These are phyloP conservation scores for Ganoderma meredithae DNA, from an alignment of 1,284 basidiomycete species.

Conservation along the genomic window DNA sequence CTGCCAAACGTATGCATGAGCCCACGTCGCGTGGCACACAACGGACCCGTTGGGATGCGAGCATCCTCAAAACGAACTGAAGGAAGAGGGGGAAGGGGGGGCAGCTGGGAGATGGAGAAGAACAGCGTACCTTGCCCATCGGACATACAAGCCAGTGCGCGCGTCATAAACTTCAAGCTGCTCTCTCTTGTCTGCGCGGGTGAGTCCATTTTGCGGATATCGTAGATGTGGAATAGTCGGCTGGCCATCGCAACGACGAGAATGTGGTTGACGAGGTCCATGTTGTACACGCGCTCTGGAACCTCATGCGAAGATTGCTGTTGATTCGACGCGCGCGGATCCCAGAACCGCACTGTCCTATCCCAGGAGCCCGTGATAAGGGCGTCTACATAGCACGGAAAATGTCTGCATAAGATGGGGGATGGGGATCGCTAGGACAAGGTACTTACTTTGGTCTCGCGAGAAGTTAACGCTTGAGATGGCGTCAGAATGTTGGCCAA, in stretches of 20 bases:
- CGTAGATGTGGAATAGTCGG: conserved; percentile 88
- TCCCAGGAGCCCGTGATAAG: conserved; percentile 94
- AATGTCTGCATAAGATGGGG: conserved; percentile 1
- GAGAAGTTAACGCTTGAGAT: conserved; percentile 71
- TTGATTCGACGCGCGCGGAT: conserved; percentile 68
- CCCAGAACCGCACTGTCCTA: conserved; percentile 87
- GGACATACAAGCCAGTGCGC: conserved; percentile 90
- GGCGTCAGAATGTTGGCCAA: conserved; percentile 73
- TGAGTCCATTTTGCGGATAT: conserved; percentile 76
- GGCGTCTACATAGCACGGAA: conserved; percentile 52
- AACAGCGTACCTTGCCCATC: conserved; percentile 81
- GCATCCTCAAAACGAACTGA: not conserved
- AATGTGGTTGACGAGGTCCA: conserved; percentile 76
- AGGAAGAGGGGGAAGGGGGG: not conserved
- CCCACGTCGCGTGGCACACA: too few relatives aligned
- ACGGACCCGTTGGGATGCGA: too few relatives aligned
- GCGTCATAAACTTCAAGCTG: conserved; percentile 94
- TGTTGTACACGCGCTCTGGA: conserved; percentile 85
- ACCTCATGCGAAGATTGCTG: conserved; percentile 72
- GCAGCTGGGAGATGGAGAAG: too few relatives aligned
- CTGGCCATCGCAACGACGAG: conserved; percentile 93
- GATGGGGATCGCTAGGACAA: conserved; percentile 6
- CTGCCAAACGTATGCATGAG: conserved; percentile 48
- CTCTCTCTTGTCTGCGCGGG: conserved; percentile 87
- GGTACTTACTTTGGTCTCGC: conserved; percentile 57